phyloP scores from a whole-genome alignment of 345 rosid genomes.

The Salix koriyanagi region DNA sequence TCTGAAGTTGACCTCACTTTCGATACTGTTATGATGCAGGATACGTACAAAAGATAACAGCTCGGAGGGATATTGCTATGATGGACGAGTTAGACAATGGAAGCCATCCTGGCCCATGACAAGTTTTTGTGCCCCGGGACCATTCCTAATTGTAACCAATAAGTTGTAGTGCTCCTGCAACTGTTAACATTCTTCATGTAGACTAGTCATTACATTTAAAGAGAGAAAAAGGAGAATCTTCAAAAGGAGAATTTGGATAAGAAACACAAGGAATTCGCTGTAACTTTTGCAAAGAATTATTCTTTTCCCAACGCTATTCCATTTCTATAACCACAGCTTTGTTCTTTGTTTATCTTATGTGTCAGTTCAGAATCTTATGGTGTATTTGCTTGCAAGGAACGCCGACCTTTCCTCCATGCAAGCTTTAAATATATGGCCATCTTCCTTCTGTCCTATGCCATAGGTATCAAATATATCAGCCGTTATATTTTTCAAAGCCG shows the following conservation, averaged over 20 bases:
- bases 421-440: not conserved
- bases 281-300: slow-evolving; percentile 32
- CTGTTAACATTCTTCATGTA: slow-evolving; percentile 1
- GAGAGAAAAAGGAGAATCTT: slow-evolving; percentile 8
- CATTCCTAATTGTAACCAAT: not conserved
- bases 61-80: slow-evolving; percentile 70
- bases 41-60: slow-evolving; percentile 88
- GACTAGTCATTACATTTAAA: not conserved
- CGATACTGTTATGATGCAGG: slow-evolving; percentile 41
- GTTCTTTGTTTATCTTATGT: not conserved
- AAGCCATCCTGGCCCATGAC: slow-evolving; percentile 44
- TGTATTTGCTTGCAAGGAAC: slow-evolving; percentile 14
- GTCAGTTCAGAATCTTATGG: slow-evolving; percentile 20
- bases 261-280: slow-evolving; percentile 22
- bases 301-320: slow-evolving; percentile 12
- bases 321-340: slow-evolving; percentile 5
- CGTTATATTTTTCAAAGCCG: not conserved
- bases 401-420: not conserved
- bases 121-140: not conserved
- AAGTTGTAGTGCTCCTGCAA: slow-evolving; percentile 19
- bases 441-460: not conserved
- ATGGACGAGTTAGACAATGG: slow-evolving; percentile 87
- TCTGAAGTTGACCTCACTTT: not conserved
- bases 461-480: not conserved
- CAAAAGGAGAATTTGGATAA: not conserved